A percentile compares a stretch with the other conserved stretches of the same genome.
These are phyloP conservation scores for Mallotus repandus DNA, from an alignment of 441 rosid genomes.

Conservation along the genomic window DNA sequence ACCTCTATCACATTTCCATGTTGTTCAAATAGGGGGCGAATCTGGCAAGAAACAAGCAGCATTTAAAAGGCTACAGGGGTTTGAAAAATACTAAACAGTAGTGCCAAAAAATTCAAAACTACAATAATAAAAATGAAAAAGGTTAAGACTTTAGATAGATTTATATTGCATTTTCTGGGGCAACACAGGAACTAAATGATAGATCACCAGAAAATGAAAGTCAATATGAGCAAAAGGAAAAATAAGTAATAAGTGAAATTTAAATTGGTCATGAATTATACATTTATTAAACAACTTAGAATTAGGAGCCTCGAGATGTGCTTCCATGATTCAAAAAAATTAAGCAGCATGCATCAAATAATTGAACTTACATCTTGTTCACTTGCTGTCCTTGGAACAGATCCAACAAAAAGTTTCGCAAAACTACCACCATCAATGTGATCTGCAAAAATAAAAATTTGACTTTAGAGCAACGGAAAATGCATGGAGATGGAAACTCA, in stretches of 20 bases:
- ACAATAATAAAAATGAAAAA: not conserved
- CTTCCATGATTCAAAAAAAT: not conserved
- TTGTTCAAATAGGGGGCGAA: conserved; percentile 81
- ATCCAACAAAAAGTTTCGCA: conserved; percentile 98
- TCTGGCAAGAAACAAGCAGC: conserved; percentile 42
- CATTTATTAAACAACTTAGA: too few relatives aligned
- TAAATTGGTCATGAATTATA: not conserved
- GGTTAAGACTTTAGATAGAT: not conserved
- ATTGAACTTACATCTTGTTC: conserved; percentile 83
- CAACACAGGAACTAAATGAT: not conserved
- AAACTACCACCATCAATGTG: conserved; percentile 50
- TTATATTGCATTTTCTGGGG: not conserved
- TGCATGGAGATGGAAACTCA: not conserved
- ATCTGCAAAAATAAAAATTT: conserved; percentile 40
- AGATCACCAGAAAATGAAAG: not conserved
- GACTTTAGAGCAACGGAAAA: not conserved
- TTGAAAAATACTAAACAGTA: not conserved
- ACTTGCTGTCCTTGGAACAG: conserved; percentile 83
- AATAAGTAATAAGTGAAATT: not conserved
- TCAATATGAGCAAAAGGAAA: not conserved
- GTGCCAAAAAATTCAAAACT: not conserved
- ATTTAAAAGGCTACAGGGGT: not conserved
- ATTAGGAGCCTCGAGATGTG: not conserved
- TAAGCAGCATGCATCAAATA: conserved; percentile 12
- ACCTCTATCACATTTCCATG: conserved; percentile 96